These are phyloP conservation scores for Zymoseptoria tritici DNA, from an alignment of 2,329 filamentous ascomycete genomes.

Conservation along the genomic window DNA sequence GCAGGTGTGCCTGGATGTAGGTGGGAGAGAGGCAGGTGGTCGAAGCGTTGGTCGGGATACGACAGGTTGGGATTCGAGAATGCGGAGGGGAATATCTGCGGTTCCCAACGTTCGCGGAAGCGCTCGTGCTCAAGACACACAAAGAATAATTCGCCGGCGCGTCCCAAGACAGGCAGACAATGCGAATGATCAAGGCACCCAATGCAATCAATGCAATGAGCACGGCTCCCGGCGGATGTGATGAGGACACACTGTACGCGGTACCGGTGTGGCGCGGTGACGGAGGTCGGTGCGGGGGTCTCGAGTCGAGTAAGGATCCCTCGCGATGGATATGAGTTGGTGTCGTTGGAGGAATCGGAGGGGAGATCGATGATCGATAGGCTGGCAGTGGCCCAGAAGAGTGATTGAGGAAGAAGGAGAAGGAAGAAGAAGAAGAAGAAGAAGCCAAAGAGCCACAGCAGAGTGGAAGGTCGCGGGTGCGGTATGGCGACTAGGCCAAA, in stretches of 20 bases:
- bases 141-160: not conserved
- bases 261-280: not conserved
- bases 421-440: not conserved
- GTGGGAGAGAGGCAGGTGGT: not conserved
- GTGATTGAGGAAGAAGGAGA: not conserved
- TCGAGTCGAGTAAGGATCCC: not conserved
- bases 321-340: not conserved
- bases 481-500: not conserved
- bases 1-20: not conserved
- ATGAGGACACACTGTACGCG: not conserved
- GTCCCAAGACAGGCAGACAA: not conserved
- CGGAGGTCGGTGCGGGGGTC: not conserved
- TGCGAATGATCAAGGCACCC: not conserved
- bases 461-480: not conserved
- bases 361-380: conserved; percentile 1
- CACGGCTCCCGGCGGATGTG: not conserved
- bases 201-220: not conserved
- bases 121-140: not conserved
- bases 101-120: not conserved
- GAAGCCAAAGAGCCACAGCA: not conserved
- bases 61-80: not conserved
- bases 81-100: conserved; percentile 9
- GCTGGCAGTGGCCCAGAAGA: conserved; percentile 9
- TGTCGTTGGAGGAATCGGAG: not conserved
- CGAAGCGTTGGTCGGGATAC: not conserved